A percentile compares a stretch with the other conserved stretches of the same genome.
phyloP scores from a whole-genome alignment of 208 protist species.

The Crithidia expoeki region DNA sequence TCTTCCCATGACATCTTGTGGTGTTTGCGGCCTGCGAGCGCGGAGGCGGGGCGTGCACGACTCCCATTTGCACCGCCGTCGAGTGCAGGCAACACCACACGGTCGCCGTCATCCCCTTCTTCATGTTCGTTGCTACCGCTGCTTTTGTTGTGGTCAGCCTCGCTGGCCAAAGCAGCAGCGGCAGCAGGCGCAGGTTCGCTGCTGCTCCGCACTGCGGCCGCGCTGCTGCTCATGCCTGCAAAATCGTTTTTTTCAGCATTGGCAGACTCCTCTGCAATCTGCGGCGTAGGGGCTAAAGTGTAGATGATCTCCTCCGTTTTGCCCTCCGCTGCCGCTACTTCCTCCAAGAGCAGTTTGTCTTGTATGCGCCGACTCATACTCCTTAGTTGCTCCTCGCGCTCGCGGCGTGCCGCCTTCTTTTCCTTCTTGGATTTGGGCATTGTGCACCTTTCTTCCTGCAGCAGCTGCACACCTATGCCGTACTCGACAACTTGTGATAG shows the following conservation, averaged over 20 bases:
- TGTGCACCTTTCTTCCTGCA: too few species aligned
- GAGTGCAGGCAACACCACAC: slow-evolving; percentile 36
- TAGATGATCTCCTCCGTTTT: slow-evolving; percentile 50
- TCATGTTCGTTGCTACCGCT: not conserved
- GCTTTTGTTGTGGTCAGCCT: not conserved
- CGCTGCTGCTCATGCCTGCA: not conserved
- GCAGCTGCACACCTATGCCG: too few species aligned
- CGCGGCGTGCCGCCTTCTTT: slow-evolving; percentile 39
- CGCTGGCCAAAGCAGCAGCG: slow-evolving; percentile 5
- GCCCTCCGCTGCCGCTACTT: slow-evolving; percentile 17
- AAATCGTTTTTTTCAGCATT: slow-evolving; percentile 6
- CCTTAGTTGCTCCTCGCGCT: slow-evolving; percentile 56
- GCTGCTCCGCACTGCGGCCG: slow-evolving; percentile 6
- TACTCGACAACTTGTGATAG: too few species aligned
- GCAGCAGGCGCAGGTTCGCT: not conserved
- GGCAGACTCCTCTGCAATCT: slow-evolving; percentile 11
- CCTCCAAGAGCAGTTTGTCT: slow-evolving; percentile 34
- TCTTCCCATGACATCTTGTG: slow-evolving; percentile 65
- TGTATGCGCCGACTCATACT: slow-evolving; percentile 46
- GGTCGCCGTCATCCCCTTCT: slow-evolving; percentile 35
- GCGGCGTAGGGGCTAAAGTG: slow-evolving; percentile 40
- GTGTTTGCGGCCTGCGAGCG: slow-evolving; percentile 44
- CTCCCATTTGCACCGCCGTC: not conserved
- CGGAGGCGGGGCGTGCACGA: slow-evolving; percentile 4
- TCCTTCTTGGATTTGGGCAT: slow-evolving; percentile 46